Base-by-base conservation (phyloP, 2,329 filamentous ascomycete species). In the Alternaria metachromatica region DNA sequence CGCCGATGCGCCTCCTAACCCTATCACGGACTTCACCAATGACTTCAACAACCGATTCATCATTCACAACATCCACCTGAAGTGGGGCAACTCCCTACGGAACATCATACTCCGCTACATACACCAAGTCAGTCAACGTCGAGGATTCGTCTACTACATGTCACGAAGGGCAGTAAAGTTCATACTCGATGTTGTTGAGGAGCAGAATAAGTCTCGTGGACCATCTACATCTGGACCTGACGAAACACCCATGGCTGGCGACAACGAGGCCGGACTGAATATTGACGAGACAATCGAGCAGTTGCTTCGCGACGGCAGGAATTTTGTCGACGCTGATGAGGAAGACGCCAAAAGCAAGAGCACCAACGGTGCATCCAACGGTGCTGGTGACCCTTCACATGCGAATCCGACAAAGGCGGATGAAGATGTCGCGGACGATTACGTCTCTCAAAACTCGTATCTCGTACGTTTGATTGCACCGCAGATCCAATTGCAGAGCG, bases 21-120 rank as follows among this genome's bases (percentile, higher is more conserved):
- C 90, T 1, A 87, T 90, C 4, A 88, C 92, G 15, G 94, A 97
- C 69, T 95, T 95, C 70, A 90, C 92, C 53, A 97, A 92, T 79
- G 94, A 98, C 77, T 99, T 97, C 84, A 96, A 96, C 78, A 99
- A 99, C 76, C 92, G 96, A 2, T 99, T 99, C 83, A 95, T 98
- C 72, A 92, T 99, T 56, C 96, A 99, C 84, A 99, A 99, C 73
- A 88, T 96, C 77, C 96, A 99, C 75, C 84, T 99, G 61, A 99
- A 99, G 80, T 99, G 96, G 96, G 98, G 97, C 82, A 99, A 99
- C 73, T 88, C 94, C 11, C 82, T 99, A 41, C 89, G 96, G 63
- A 98, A 99, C 76, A 97, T 97, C 73, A 96, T 99, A 54, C 87
- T 99, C 44, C 92, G 96, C 23, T 99, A 99, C 79, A 96, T 96